A percentile compares a stretch with the other conserved stretches of the same genome.
phyloP scores from a whole-genome alignment of 768 basidiomycete genomes.

The Sarcodon sp. region DNA sequence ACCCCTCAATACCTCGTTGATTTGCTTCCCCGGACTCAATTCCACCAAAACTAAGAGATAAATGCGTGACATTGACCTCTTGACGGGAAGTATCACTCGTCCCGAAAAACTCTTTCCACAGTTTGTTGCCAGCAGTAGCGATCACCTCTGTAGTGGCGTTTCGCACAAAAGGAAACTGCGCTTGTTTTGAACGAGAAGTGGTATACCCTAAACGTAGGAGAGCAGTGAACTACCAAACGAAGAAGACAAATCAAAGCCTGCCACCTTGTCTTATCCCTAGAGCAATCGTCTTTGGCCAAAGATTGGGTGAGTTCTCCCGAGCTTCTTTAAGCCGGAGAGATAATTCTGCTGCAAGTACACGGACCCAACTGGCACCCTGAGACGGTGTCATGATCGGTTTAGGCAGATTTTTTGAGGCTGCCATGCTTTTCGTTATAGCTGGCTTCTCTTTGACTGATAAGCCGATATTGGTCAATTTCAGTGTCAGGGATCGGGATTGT shows the following conservation, averaged over 20 bases:
- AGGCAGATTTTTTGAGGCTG: conserved; percentile 90
- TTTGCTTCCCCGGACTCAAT: conserved; percentile 66
- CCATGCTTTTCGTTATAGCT: conserved; percentile 78
- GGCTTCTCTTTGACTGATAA: conserved; percentile 74
- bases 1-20: conserved; percentile 81
- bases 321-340: conserved; percentile 77
- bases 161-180: conserved; percentile 73
- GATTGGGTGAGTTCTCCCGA: conserved; percentile 49
- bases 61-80: conserved; percentile 46
- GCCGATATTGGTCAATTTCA: not conserved
- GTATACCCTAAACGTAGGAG: conserved; percentile 38
- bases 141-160: conserved; percentile 69
- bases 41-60: conserved; percentile 67
- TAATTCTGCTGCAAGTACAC: conserved; percentile 84
- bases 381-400: conserved; percentile 58
- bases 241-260: not conserved
- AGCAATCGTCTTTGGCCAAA: conserved; percentile 91
- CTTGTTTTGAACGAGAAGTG: conserved; percentile 65
- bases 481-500: not conserved
- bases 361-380: conserved; percentile 84
- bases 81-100: conserved; percentile 16
- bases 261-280: conserved; percentile 64
- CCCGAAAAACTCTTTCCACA: conserved; percentile 84
- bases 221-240: not conserved
- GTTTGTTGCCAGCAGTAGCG: conserved; percentile 57